These are phyloP conservation scores for Byssochlamys sp. DNA, from an alignment of 2,329 filamentous ascomycete genomes.

Conservation along the genomic window DNA sequence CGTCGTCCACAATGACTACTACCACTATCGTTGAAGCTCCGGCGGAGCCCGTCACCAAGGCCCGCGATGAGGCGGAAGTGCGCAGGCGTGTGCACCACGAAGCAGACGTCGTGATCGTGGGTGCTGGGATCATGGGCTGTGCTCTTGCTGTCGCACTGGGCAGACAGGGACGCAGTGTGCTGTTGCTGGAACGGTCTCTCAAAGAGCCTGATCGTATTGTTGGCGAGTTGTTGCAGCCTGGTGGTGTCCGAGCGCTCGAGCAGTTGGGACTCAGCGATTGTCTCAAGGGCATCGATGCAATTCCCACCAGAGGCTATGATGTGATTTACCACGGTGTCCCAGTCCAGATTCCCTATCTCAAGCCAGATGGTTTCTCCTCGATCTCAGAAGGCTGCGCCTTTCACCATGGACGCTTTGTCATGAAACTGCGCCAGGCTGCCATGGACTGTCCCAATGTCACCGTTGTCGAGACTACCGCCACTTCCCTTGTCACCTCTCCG, in stretches of 20 bases:
- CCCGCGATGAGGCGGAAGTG: constrained; percentile 27
- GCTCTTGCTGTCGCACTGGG: constrained; percentile 75
- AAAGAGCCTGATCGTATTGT: constrained; percentile 93
- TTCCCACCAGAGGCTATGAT: constrained; percentile 75
- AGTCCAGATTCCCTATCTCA: constrained; percentile 71
- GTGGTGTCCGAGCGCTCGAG: constrained; percentile 70
- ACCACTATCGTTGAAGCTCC: constrained; percentile 9
- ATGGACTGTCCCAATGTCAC: constrained; percentile 70
- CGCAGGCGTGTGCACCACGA: constrained; percentile 49
- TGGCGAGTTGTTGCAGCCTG: constrained; percentile 87
- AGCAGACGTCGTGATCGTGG: constrained; percentile 79
- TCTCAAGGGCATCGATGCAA: constrained; percentile 77
- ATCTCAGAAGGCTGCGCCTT: constrained; percentile 69
- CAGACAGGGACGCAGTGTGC: constrained; percentile 79
- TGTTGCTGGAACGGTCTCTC: constrained; percentile 78
- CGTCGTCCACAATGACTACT: constrained; percentile 18
- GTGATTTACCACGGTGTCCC: constrained; percentile 69
- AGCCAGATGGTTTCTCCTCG: constrained; percentile 35
- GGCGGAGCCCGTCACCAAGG: constrained; percentile 8
- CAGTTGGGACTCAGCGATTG: constrained; percentile 72
- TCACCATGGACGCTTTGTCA: constrained; percentile 90
- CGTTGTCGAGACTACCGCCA: constrained; percentile 80
- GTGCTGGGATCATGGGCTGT: constrained; percentile 82
- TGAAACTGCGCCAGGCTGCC: constrained; percentile 67
- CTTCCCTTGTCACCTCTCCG: constrained; percentile 61